Evolutionary conservation across 305 asterid genomes (phyloP).

Genomic region (Fraxinus platypoda): DNA sequence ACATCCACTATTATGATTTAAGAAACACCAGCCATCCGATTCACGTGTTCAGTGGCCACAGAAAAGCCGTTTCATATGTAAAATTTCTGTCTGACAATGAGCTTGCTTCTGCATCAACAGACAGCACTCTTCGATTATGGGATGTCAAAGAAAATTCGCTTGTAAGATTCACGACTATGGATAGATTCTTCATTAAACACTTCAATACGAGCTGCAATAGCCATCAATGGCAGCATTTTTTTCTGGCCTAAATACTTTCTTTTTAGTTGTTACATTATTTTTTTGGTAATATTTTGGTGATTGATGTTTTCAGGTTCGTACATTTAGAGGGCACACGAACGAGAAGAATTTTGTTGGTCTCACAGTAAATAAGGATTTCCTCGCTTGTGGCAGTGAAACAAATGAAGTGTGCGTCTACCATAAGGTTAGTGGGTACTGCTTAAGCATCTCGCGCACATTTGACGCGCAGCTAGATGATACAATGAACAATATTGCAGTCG

Average conservation of each 20-base stretch:
- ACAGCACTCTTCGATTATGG: slow-evolving; percentile 70
- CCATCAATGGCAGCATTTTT: background rate
- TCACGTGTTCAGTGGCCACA: slow-evolving; percentile 65
- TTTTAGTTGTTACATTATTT: background rate
- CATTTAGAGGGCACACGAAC: slow-evolving; percentile 69
- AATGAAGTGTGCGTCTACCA: slow-evolving; percentile 74
- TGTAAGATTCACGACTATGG: slow-evolving; percentile 37
- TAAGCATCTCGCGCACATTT: background rate
- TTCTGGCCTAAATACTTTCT: background rate
- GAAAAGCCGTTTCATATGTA: slow-evolving; percentile 66
- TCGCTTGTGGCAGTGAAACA: slow-evolving; percentile 83
- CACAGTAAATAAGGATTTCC: slow-evolving; percentile 56
- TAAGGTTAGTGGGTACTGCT: slow-evolving; percentile 44
- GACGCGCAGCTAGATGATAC: background rate
- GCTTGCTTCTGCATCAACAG: slow-evolving; percentile 87
- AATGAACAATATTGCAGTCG: background rate
- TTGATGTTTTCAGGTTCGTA: slow-evolving; percentile 48
- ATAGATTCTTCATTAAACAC: slow-evolving; percentile 14
- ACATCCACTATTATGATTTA: slow-evolving; percentile 70
- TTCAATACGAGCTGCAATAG: background rate
- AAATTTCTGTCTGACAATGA: slow-evolving; percentile 65
- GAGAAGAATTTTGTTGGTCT: slow-evolving; percentile 86
- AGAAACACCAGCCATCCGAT: slow-evolving; percentile 62
- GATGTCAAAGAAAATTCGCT: slow-evolving; percentile 56
- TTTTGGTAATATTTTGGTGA: background rate